Conservation (phyloP, 2,329 filamentous ascomycete genomes). For the Diaporthe sp. region DNA sequence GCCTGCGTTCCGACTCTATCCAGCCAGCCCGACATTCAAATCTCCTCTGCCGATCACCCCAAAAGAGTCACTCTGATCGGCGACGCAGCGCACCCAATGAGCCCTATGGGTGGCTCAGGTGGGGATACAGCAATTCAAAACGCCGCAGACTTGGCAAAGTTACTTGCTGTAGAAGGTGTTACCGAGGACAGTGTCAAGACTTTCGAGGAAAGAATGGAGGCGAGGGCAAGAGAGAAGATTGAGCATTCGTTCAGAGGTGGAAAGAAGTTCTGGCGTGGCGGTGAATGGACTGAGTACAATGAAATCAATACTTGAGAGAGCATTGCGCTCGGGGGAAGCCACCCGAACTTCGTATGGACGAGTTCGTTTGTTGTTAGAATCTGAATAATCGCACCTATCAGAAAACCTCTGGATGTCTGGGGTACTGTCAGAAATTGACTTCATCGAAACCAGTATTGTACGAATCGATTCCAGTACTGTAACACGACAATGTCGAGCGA, state of each 20-base stretch:
- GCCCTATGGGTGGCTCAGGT: constrained; percentile 45
- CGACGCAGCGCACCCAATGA: constrained; percentile 40
- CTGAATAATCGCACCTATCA: no score
- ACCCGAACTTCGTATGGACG: background rate
- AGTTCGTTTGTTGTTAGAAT: background rate
- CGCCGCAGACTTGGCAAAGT: constrained; percentile 41
- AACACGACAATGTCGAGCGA: no score
- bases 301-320: constrained; percentile 8
- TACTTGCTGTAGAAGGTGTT: constrained; percentile 39
- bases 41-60: constrained; percentile 35
- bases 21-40: constrained; percentile 43
- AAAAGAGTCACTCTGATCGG: constrained; percentile 39
- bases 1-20: constrained; percentile 42
- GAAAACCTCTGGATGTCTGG: no score
- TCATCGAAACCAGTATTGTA: no score
- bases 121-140: constrained; percentile 43
- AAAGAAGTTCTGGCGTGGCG: constrained; percentile 41
- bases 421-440: no score
- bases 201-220: constrained; percentile 42
- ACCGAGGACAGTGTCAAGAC: constrained; percentile 33
- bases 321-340: background rate
- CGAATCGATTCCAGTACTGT: no score
- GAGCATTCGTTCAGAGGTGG: constrained; percentile 45
- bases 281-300: constrained; percentile 36
- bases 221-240: constrained; percentile 41